phyloP scores from a whole-genome alignment of 1,139 yeast species.

The Pichia cactophila region DNA sequence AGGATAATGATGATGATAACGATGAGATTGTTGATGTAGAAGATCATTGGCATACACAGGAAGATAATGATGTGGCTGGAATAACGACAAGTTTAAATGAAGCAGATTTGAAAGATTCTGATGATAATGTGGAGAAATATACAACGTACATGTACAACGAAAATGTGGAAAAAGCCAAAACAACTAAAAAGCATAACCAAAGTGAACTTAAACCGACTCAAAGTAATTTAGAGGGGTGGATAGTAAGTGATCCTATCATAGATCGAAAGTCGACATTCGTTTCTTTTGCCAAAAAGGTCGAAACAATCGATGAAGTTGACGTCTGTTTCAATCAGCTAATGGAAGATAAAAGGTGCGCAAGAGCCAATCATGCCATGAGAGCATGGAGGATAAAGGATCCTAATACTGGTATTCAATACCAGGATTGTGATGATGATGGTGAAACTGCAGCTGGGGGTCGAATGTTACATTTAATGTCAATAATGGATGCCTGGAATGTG shows the following conservation, averaged over 20 bases:
- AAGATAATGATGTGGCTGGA: slow-evolving; percentile 1
- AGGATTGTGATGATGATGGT: slow-evolving; percentile 95
- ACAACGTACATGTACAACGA: slow-evolving; percentile 25
- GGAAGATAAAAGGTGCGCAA: slow-evolving; percentile 57
- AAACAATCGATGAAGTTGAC: slow-evolving; percentile 59
- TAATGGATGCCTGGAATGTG: slow-evolving; percentile 80
- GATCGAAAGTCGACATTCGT: slow-evolving; percentile 86
- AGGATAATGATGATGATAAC: slow-evolving; percentile 28
- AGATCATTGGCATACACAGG: slow-evolving; percentile 20
- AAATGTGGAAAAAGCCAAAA: slow-evolving; percentile 19
- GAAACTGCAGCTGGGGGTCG: slow-evolving; percentile 96
- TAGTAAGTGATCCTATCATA: slow-evolving; percentile 60
- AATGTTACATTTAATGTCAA: slow-evolving; percentile 67
- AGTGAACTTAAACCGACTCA: neutral
- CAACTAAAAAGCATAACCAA: slow-evolving; percentile 1
- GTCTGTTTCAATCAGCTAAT: slow-evolving; percentile 43
- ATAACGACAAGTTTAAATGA: neutral
- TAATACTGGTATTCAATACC: slow-evolving; percentile 45
- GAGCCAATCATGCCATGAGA: slow-evolving; percentile 74
- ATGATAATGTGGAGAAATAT: slow-evolving; percentile 12
- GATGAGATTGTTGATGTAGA: slow-evolving; percentile 21
- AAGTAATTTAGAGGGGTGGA: slow-evolving; percentile 64
- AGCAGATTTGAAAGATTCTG: neutral
- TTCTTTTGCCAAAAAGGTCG: slow-evolving; percentile 60
- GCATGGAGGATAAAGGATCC: slow-evolving; percentile 69